These are phyloP conservation scores for Dioscorea dumetorum DNA, from an alignment of 106 monocot species.

Conservation along the genomic window DNA sequence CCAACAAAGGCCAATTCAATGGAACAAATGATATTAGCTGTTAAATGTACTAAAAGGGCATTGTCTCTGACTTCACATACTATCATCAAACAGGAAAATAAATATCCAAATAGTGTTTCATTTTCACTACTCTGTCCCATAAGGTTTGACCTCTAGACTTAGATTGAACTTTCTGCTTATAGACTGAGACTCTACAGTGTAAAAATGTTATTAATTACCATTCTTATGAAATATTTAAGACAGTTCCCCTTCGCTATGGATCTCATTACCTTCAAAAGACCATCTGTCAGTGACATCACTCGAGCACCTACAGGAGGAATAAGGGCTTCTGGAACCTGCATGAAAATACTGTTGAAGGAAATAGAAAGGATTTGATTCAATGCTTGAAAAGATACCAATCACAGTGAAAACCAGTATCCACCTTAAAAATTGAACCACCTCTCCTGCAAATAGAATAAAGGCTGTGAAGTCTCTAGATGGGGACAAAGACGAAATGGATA, in stretches of 20 bases:
- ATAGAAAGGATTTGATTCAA: background rate
- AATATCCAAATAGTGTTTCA: no score
- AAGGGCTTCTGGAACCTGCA: slow-evolving; percentile 91
- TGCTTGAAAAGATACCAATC: slow-evolving; percentile 2
- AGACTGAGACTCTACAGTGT: no score
- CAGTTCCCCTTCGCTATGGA: no score
- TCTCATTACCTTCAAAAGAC: slow-evolving; percentile 81
- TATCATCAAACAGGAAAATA: no score
- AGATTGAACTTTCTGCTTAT: no score
- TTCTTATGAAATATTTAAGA: no score
- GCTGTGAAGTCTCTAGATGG: slow-evolving; percentile 10
- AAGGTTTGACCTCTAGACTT: no score
- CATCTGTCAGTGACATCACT: slow-evolving; percentile 96
- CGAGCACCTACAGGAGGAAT: slow-evolving; percentile 89
- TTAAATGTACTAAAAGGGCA: background rate
- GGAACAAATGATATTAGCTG: background rate
- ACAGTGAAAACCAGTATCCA: slow-evolving; percentile 5
- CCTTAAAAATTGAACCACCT: slow-evolving; percentile 83
- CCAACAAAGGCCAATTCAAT: slow-evolving; percentile 6
- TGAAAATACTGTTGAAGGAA: slow-evolving; percentile 4
- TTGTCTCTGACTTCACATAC: no score
- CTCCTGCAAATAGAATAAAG: slow-evolving; percentile 45
- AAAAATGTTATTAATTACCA: no score
- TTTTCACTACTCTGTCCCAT: no score
- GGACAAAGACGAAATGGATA: slow-evolving; percentile 3